Conservation (phyloP, 179 eudicot species). For the Heliamphora pulchella region DNA sequence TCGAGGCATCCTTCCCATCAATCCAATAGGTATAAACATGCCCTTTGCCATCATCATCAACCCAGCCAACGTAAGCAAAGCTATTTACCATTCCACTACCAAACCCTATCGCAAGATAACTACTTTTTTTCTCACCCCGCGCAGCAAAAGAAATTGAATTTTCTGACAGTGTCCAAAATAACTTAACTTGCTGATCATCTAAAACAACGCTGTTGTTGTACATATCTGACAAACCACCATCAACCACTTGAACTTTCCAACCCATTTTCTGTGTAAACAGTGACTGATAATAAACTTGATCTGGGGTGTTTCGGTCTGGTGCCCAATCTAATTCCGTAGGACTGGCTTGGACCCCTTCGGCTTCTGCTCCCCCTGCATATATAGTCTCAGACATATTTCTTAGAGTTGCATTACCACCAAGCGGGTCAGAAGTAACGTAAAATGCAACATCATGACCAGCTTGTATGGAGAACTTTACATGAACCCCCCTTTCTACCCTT, state of each 20-base stretch:
- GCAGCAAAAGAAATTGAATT: conserved; percentile 81
- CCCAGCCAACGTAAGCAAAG: conserved; percentile 91
- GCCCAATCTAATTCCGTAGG: conserved; percentile 76
- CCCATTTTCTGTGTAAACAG: conserved; percentile 79
- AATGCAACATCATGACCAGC: conserved; percentile 95
- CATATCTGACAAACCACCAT: conserved; percentile 94
- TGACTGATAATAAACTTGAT: conserved; percentile 78
- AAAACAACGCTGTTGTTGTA: conserved; percentile 80
- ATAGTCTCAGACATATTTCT: conserved; percentile 70
- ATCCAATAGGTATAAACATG: conserved; percentile 74
- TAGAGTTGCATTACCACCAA: conserved; percentile 88
- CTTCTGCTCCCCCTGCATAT: conserved; percentile 76
- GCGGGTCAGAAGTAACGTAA: conserved; percentile 78
- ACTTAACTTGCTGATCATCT: conserved; percentile 84
- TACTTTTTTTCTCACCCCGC: conserved; percentile 86
- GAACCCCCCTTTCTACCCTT: conserved; percentile 89
- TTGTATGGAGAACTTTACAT: conserved; percentile 81
- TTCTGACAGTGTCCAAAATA: conserved; percentile 82
- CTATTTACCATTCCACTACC: conserved; percentile 85
- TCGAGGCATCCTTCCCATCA: conserved; percentile 60
- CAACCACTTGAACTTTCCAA: conserved; percentile 95
- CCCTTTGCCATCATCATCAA: conserved; percentile 70
- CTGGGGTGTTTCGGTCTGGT: conserved; percentile 87
- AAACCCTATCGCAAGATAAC: conserved; percentile 84
- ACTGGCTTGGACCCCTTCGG: conserved; percentile 85